phyloP scores from a whole-genome alignment of 2,329 filamentous ascomycete genomes.

The Aciculosporium take region DNA sequence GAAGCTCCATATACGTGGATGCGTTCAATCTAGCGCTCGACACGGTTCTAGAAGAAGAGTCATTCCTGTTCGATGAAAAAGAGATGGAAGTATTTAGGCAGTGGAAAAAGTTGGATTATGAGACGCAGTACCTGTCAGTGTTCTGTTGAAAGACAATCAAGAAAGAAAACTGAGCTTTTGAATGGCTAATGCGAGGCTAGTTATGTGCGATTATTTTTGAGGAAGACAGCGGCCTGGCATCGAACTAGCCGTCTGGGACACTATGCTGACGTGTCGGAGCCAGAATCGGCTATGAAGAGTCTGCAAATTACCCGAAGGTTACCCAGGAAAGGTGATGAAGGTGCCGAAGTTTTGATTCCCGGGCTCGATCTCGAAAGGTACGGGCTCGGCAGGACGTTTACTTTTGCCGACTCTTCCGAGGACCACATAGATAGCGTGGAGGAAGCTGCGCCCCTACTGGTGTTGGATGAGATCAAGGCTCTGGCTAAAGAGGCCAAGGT shows the following conservation, averaged over 20 bases:
- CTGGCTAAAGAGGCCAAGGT: conserved; percentile 79
- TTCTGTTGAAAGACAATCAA: neutral
- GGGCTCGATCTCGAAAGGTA: conserved; percentile 26
- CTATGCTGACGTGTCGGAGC: conserved; percentile 66
- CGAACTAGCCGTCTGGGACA: conserved; percentile 65
- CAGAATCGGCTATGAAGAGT: conserved; percentile 47
- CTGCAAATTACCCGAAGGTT: conserved; percentile 47
- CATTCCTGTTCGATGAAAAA: conserved; percentile 68
- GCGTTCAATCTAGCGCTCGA: conserved; percentile 88
- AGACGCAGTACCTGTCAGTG: conserved; percentile 76
- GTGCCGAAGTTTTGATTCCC: conserved; percentile 10
- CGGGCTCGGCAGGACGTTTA: conserved; percentile 43
- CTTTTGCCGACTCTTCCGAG: conserved; percentile 68
- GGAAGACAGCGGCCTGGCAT: conserved; percentile 88
- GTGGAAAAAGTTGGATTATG: conserved; percentile 64
- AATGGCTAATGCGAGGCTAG: conserved; percentile 26
- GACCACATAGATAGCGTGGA: conserved; percentile 62
- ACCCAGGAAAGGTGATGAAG: conserved; percentile 23
- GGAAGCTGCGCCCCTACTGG: conserved; percentile 67
- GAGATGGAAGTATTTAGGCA: conserved; percentile 64
- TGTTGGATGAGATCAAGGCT: conserved; percentile 74
- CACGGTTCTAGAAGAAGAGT: conserved; percentile 79
- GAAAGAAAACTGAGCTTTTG: neutral
- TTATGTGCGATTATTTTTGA: conserved; percentile 82
- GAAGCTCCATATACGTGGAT: conserved; percentile 89